Base-by-base conservation (phyloP, 2,329 filamentous ascomycete species). In the Tolypocladium album region DNA sequence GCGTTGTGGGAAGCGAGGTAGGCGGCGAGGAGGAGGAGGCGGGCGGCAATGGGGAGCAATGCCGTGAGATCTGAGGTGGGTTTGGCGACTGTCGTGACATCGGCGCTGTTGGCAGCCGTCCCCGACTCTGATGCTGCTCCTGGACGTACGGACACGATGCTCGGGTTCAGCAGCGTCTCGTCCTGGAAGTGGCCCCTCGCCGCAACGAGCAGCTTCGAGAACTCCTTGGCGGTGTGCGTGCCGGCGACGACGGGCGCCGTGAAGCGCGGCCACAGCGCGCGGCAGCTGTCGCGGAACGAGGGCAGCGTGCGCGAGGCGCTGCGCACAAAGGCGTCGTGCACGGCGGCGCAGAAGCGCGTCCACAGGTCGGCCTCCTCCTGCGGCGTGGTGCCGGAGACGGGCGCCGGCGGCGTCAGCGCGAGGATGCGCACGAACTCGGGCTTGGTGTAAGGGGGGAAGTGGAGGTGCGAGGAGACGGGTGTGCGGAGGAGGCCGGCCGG, bases 271-370 rank as follows among this genome's bases (percentile, higher is more conserved):
- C 94, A 99, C 24, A 97, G 81, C 52, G 86, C 83, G 56, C 83
- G 74, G 68, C 89, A 92, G 57, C 88, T 84, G 42, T 83, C 82
- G 4, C 79, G 80, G 65, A 96, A 92, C 13, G 84, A 83, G 1
- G 88, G 81, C 17, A 97, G 79, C 43, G 93, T 92, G 57, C 92
- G 86, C 0, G 88, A 88, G 3, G 91, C 91, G 55, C 90, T 86
- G 64, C 88, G 90, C 56, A 88, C 85, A 15, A 97, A 79, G 1
- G 92, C 86, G 70, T 99, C 94, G 80, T 95, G 94, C 17, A 96
- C 86, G 5, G 90, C 90, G 56, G 85, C 85, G 63, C 88, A 85
- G 76, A 96, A 97, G 53, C 91, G 86, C 17, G 84, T 78, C 88
- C 89, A 94, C 20, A 93, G 82, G 73, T 88, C 88, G 31, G 75